A percentile compares a stretch with the other conserved stretches of the same genome.
phyloP scores from a whole-genome alignment of 2,329 filamentous ascomycete genomes.

The Colletotrichum graminicola region DNA sequence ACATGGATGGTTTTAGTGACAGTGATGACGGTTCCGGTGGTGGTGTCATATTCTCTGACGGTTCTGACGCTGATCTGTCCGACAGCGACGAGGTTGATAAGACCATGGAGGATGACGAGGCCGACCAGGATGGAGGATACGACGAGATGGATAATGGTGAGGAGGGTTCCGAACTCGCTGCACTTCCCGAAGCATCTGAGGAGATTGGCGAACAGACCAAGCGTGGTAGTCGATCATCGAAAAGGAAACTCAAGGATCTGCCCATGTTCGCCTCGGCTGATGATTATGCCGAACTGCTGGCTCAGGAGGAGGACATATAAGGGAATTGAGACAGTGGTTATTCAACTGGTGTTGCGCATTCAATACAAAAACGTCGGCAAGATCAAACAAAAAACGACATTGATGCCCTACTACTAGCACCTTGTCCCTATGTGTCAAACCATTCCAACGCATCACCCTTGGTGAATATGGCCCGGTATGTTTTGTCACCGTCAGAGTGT shows the following conservation, averaged over 20 bases:
- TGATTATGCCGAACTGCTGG: conserved; percentile 90
- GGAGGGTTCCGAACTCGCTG: conserved; percentile 20
- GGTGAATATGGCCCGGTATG: conserved; percentile 60
- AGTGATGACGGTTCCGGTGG: conserved; percentile 47
- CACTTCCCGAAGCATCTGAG: conserved; percentile 20
- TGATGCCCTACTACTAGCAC: too few relatives aligned
- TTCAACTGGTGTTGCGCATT: background rate
- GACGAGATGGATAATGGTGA: conserved; percentile 50
- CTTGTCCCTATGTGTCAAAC: conserved; percentile 61
- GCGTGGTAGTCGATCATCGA: conserved; percentile 69
- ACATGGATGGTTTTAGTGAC: conserved; percentile 62
- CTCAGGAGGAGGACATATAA: conserved; percentile 70
- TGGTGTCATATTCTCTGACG: conserved; percentile 46
- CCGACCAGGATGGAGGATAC: conserved; percentile 70
- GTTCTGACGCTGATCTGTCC: conserved; percentile 61
- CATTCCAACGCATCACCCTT: conserved; percentile 61
- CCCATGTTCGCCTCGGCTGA: conserved; percentile 94
- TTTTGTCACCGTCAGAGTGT: conserved; percentile 56
- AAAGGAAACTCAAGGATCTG: conserved; percentile 87
- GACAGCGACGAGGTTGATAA: conserved; percentile 58
- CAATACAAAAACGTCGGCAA: background rate
- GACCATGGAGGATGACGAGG: conserved; percentile 52
- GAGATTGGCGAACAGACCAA: conserved; percentile 54
- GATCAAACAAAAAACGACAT: background rate
- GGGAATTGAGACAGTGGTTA: background rate